A percentile compares a stretch with the other conserved stretches of the same genome.
phyloP scores from a whole-genome alignment of 768 basidiomycete species.

The Mrakia blollopis region DNA sequence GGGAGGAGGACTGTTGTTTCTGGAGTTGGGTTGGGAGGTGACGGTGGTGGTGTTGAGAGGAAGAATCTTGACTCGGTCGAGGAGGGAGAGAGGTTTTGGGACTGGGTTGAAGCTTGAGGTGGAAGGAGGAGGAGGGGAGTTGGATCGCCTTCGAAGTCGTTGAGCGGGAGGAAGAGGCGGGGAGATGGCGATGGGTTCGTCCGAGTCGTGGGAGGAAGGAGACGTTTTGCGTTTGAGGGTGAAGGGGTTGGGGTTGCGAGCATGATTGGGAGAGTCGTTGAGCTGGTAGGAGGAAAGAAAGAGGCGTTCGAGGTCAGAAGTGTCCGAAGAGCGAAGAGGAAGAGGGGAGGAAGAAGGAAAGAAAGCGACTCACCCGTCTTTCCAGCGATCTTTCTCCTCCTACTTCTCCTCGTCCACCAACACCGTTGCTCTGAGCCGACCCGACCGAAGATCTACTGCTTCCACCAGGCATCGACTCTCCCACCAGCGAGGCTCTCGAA shows the following conservation, averaged over 20 bases:
- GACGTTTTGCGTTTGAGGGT: background rate
- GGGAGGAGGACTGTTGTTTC: background rate
- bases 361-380: too few species aligned
- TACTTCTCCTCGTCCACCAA: background rate
- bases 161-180: too few species aligned
- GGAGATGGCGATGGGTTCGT: too few species aligned
- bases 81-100: conserved; percentile 2
- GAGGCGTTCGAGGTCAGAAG: background rate
- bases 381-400: background rate
- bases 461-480: background rate
- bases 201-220: too few species aligned
- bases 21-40: background rate
- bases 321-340: background rate
- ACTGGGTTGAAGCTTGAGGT: too few species aligned
- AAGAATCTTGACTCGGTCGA: background rate
- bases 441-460: background rate
- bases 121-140: too few species aligned
- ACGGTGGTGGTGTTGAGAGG: background rate
- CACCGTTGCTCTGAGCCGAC: background rate
- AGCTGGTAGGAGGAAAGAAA: background rate
- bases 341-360: background rate
- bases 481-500: background rate
- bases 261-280: background rate
- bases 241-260: background rate
- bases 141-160: too few species aligned